These are phyloP conservation scores for Dioszegia aurantiaca DNA, from an alignment of 768 basidiomycete genomes.

Conservation along the genomic window DNA sequence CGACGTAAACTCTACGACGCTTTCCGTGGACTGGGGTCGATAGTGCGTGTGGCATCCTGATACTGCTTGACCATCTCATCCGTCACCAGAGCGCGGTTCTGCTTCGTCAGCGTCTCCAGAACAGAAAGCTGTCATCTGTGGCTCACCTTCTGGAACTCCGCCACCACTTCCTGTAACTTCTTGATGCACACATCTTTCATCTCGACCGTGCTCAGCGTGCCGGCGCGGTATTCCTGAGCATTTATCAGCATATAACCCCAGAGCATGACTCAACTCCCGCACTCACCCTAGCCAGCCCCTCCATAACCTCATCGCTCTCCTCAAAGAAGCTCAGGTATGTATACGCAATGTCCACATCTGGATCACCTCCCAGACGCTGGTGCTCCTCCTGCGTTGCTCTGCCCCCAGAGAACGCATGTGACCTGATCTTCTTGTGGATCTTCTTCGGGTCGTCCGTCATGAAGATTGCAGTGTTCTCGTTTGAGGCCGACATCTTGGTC, in stretches of 20 bases:
- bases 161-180: slow-evolving; percentile 75
- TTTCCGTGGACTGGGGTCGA: slow-evolving; percentile 54
- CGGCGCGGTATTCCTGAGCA: slow-evolving; percentile 84
- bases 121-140: background rate
- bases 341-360: slow-evolving; percentile 92
- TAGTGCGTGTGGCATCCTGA: slow-evolving; percentile 77
- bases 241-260: background rate
- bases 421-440: slow-evolving; percentile 97
- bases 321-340: slow-evolving; percentile 94
- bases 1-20: background rate
- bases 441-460: slow-evolving; percentile 90
- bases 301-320: slow-evolving; percentile 88
- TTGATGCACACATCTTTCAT: slow-evolving; percentile 85
- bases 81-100: slow-evolving; percentile 77
- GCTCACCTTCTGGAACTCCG: slow-evolving; percentile 75
- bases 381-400: slow-evolving; percentile 96
- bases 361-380: slow-evolving; percentile 76
- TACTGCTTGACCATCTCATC: slow-evolving; percentile 71
- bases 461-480: slow-evolving; percentile 86
- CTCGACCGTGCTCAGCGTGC: slow-evolving; percentile 80
- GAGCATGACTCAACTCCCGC: background rate
- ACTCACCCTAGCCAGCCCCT: slow-evolving; percentile 69
- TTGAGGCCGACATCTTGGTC: slow-evolving; percentile 98
- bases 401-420: slow-evolving; percentile 93
- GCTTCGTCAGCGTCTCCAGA: slow-evolving; percentile 1